Base-by-base conservation (phyloP, 306 rosid genomes). In the cucumber (Cucumis sativus) region DNA sequence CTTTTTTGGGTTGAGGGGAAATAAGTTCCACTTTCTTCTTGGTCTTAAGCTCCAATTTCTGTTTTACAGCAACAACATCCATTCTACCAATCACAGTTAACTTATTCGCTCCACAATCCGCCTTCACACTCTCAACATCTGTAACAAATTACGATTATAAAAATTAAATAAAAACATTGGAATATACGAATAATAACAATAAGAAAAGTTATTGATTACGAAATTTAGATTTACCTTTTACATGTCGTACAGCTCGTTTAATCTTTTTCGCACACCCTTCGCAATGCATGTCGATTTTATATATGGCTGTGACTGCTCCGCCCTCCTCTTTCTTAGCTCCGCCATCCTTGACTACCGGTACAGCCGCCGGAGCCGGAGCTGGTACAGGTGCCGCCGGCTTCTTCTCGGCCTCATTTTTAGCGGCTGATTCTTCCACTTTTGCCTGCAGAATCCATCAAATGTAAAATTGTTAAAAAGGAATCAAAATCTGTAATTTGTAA, bases 251-350 rank as follows among this genome's bases (percentile, higher is more conserved):
- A 6, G 81, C 82, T 51, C 86, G 89, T 82, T 84, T 92, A 75
- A 90, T 80, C 76, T 90, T 90, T 83, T 89, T 84, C 2, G 89
- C 95, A 63, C 97, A 90, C 5, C 98, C 98, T 15, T 90, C 97
- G 74, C 97, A 92, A 87, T 92, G 96, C 84, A 89, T 67, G n/a
- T 90, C 97, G 10, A 91, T 80, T 86, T 85, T 94, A 21, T 82
- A 85, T 77, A 94, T 88, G 79, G 83, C 85, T 55, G 90, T 60
- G 62, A 54, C 11, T 7, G 63, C 23, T 9, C 79, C 87, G 30
- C 85, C 92, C 78, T 83, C 86, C 67, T 89, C 85, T 76, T 89
- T 86, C 80, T 86, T 84, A 4, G 39, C 63, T 1, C 60, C 80
- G 37, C 70, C 80, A 16, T 45, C 71, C 55, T 45, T 55, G 75